Percentiles rank a stretch among this genome's conserved stretches.
phyloP scores from a whole-genome alignment of 2,329 filamentous ascomycete genomes.

The Colletotrichum sp. region DNA sequence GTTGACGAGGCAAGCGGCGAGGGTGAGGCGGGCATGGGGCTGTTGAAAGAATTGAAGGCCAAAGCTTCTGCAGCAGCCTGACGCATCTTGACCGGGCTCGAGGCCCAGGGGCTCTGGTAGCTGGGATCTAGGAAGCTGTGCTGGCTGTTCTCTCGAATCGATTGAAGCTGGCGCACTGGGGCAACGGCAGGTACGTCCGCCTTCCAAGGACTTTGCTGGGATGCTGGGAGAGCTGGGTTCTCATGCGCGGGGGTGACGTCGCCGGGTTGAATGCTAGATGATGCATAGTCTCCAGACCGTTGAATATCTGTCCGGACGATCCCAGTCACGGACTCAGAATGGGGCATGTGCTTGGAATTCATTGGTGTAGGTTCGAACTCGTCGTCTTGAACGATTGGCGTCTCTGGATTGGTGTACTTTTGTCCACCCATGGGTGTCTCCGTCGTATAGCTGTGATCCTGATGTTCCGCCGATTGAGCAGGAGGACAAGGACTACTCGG shows the following conservation, averaged over 20 bases:
- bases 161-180: neutral
- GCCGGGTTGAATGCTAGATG: neutral
- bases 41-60: neutral
- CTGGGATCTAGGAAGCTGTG: neutral
- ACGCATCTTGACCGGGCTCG: slow-evolving; percentile 16
- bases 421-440: neutral
- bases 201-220: slow-evolving; percentile 17
- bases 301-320: neutral
- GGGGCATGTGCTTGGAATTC: neutral
- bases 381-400: neutral
- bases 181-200: neutral
- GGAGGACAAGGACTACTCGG: neutral
- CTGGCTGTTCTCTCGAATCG: neutral
- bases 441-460: neutral
- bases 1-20: neutral
- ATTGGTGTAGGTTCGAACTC: neutral
- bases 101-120: slow-evolving; percentile 24
- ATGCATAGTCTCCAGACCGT: neutral
- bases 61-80: slow-evolving; percentile 1
- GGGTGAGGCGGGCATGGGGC: neutral
- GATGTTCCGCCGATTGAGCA: neutral
- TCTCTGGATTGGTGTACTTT: neutral
- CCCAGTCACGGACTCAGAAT: neutral
- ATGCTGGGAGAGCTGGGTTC: neutral
- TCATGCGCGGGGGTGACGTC: neutral